A percentile compares a stretch with the other conserved stretches of the same genome.
phyloP scores from a whole-genome alignment of 2,329 filamentous ascomycete species.

The Aspergillus felis region DNA sequence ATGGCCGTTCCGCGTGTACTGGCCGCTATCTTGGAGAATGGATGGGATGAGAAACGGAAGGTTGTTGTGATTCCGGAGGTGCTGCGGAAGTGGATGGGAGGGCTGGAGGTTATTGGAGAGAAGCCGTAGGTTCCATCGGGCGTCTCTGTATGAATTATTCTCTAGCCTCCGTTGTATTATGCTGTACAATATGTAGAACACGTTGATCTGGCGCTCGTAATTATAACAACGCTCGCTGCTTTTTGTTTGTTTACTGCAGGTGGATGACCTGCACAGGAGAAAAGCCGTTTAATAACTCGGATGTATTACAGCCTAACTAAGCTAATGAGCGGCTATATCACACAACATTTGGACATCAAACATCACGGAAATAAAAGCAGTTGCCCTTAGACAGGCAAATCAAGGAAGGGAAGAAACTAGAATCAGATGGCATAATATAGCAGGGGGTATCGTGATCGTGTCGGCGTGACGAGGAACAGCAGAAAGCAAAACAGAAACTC shows the following conservation, averaged over 20 bases:
- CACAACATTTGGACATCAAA: not conserved
- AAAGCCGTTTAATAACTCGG: not conserved
- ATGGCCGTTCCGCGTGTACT: slow-evolving; percentile 85
- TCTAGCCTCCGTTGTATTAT: not conserved
- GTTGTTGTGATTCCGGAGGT: slow-evolving; percentile 74
- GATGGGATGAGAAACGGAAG: slow-evolving; percentile 69
- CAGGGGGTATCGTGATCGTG: slow-evolving; percentile 2
- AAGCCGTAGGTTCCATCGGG: not conserved
- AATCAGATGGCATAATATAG: not conserved
- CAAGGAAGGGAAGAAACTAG: not conserved
- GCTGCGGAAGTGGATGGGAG: slow-evolving; percentile 80
- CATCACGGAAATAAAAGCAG: not conserved
- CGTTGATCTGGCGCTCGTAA: not conserved
- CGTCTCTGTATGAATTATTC: not conserved
- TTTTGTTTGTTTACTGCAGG: not conserved
- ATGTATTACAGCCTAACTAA: not conserved
- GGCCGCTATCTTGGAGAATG: slow-evolving; percentile 84
- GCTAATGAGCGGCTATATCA: not conserved
- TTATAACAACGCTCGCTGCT: no score
- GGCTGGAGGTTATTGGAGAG: slow-evolving; percentile 59
- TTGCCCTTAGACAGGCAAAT: not conserved
- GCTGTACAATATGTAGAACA: not conserved
- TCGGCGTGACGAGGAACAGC: slow-evolving; percentile 2
- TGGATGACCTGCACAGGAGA: not conserved
- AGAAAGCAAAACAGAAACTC: not conserved